These are phyloP conservation scores for Elaeis oleifera DNA, from an alignment of 202 grass and related monocot species.

Conservation along the genomic window DNA sequence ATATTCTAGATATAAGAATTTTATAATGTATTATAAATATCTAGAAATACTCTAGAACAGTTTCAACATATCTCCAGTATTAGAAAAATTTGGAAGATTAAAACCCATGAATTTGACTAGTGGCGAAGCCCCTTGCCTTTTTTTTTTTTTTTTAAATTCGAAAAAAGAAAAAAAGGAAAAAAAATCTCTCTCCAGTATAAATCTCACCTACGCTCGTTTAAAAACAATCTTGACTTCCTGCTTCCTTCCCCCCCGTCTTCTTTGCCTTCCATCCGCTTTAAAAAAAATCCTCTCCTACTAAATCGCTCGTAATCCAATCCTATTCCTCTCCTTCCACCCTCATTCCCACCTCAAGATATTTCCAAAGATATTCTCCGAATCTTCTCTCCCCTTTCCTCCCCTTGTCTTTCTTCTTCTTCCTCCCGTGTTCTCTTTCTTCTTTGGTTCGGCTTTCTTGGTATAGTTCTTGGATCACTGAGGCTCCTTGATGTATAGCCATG, in stretches of 20 bases:
- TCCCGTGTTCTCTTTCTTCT: conserved; percentile 7
- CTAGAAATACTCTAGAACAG: too few species aligned
- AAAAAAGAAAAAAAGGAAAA: background rate
- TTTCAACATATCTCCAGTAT: too few species aligned
- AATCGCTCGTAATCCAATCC: too few species aligned
- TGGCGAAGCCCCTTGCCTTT: conserved; percentile 23
- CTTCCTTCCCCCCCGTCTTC: background rate
- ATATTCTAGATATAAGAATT: too few species aligned
- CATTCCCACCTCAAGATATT: conserved; percentile 1
- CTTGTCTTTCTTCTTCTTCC: conserved; percentile 9
- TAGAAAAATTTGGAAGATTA: too few species aligned
- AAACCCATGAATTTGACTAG: too few species aligned
- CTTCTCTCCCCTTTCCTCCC: conserved; percentile 13
- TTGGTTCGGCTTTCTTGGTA: background rate
- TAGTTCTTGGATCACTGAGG: background rate
- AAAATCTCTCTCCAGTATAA: conserved; percentile 3
- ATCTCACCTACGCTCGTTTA: conserved; percentile 18
- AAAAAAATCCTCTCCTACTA: conserved; percentile 2
- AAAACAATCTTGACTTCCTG: conserved; percentile 22
- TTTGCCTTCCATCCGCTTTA: background rate
- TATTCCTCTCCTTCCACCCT: conserved; percentile 1
- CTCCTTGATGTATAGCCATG: conserved; percentile 25
- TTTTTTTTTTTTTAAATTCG: background rate
- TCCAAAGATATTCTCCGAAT: conserved; percentile 38
- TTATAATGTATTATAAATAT: too few species aligned